A percentile compares a stretch with the other conserved stretches of the same genome.
These are phyloP conservation scores for Apiotrichum montevideense DNA, from an alignment of 1,284 basidiomycete species.

Conservation along the genomic window DNA sequence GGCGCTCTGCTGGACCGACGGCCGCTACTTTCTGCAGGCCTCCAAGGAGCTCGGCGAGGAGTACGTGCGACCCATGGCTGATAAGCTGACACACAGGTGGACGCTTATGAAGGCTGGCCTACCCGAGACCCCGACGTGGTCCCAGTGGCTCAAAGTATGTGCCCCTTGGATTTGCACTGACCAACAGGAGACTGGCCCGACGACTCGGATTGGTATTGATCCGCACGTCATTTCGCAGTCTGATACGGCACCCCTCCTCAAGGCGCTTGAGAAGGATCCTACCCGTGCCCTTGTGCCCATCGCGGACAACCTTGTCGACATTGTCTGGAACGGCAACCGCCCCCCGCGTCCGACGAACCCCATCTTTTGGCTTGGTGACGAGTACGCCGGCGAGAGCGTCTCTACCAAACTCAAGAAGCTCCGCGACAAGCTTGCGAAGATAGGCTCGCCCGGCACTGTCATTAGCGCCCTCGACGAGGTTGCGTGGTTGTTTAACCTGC, in stretches of 20 bases:
- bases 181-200: slow-evolving; percentile 56
- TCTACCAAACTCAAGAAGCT: slow-evolving; percentile 62
- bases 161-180: not conserved
- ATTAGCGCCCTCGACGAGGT: slow-evolving; percentile 81
- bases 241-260: slow-evolving; percentile 51
- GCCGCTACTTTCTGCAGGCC: slow-evolving; percentile 89
- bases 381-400: slow-evolving; percentile 59
- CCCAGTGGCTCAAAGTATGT: slow-evolving; percentile 65
- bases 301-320: slow-evolving; percentile 69
- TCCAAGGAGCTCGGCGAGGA: slow-evolving; percentile 77
- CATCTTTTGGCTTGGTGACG: slow-evolving; percentile 64
- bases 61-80: slow-evolving; percentile 51
- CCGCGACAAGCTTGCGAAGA: slow-evolving; percentile 60
- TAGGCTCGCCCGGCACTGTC: slow-evolving; percentile 62
- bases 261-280: slow-evolving; percentile 21
- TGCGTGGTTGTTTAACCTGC: slow-evolving; percentile 90
- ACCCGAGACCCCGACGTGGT: slow-evolving; percentile 83
- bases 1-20: slow-evolving; percentile 67
- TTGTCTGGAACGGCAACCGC: slow-evolving; percentile 60
- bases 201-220: slow-evolving; percentile 72
- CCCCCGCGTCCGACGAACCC: slow-evolving; percentile 65
- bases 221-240: slow-evolving; percentile 60
- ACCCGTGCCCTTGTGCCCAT: slow-evolving; percentile 61
- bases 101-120: slow-evolving; percentile 85
- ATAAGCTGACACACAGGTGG: slow-evolving; percentile 60